Percentiles rank a stretch among this genome's conserved stretches.
Evolutionary conservation across 192 early-diverging fungal genomes (phyloP).

Genomic region (Allomyces macrogynus): DNA sequence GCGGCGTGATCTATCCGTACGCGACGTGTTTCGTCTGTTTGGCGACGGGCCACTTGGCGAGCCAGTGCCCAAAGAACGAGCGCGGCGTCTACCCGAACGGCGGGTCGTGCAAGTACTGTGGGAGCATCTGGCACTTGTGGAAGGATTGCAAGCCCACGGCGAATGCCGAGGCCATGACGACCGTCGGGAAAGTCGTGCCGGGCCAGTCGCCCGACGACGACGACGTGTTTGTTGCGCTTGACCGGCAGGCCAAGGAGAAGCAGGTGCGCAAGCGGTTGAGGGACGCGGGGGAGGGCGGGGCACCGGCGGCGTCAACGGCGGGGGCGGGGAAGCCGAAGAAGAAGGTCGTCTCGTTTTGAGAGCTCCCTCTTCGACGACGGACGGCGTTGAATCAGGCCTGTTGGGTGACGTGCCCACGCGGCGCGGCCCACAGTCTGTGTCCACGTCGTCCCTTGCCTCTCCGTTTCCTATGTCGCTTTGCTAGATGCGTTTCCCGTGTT

Average conservation of each 20-base stretch:
- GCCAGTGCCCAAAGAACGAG: conserved; percentile 68
- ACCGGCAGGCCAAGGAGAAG: conserved; percentile 30
- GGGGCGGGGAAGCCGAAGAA: conserved; percentile 8
- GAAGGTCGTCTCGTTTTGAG: conserved; percentile 16
- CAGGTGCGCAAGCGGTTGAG: conserved; percentile 6
- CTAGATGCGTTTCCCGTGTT: not conserved
- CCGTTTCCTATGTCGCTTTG: not conserved
- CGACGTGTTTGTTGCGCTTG: conserved; percentile 57
- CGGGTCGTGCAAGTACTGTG: conserved; percentile 71
- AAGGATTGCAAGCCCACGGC: conserved; percentile 55
- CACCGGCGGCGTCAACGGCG: no score
- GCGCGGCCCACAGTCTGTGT: no score
- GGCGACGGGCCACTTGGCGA: conserved; percentile 57
- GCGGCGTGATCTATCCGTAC: conserved; percentile 29
- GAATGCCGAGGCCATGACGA: conserved; percentile 29
- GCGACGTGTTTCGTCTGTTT: conserved; percentile 80
- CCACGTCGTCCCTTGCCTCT: no score
- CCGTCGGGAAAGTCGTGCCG: conserved; percentile 54
- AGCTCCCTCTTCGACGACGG: conserved; percentile 3
- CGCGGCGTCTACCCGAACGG: conserved; percentile 78
- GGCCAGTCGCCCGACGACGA: conserved; percentile 89
- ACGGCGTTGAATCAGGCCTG: not conserved
- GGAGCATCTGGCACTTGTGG: conserved; percentile 61
- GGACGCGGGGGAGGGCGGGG: not conserved
- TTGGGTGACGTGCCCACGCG: no score